Percentiles rank a stretch among this genome's conserved stretches.
These are phyloP conservation scores for Iris macrosiphon DNA, from an alignment of 106 monocot species.

Conservation along the genomic window DNA sequence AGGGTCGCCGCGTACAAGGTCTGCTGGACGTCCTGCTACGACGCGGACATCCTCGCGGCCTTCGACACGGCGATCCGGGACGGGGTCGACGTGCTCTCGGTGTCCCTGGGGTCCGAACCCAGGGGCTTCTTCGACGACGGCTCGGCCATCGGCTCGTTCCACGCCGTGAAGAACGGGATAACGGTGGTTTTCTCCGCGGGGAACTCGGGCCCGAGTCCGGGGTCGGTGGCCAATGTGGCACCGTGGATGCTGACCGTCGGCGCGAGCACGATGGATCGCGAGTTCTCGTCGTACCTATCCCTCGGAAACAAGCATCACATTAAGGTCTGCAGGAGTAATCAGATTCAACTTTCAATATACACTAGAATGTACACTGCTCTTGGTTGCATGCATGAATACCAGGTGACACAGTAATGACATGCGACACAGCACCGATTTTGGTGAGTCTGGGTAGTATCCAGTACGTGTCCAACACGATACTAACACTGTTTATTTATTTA, in stretches of 20 bases:
- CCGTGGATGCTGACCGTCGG: conserved; percentile 28
- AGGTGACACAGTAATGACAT: no score
- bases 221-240: conserved; percentile 3
- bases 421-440: no score
- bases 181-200: conserved; percentile 25
- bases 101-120: conserved; percentile 10
- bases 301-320: conserved; percentile 16
- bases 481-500: no score
- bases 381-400: no score
- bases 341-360: no score
- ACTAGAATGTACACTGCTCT: no score
- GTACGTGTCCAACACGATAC: no score
- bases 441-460: no score
- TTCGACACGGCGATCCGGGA: no score
- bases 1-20: conserved; percentile 45
- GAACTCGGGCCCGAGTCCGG: not conserved
- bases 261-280: conserved; percentile 28
- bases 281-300: not conserved
- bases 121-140: conserved; percentile 4
- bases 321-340: no score
- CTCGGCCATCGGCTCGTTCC: not conserved
- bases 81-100: no score
- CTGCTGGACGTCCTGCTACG: conserved; percentile 25
- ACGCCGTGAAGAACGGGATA: no score
- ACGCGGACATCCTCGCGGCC: conserved; percentile 39